phyloP scores from a whole-genome alignment of 2,329 filamentous ascomycete species.

The Sclerotinia sclerotiorum region DNA sequence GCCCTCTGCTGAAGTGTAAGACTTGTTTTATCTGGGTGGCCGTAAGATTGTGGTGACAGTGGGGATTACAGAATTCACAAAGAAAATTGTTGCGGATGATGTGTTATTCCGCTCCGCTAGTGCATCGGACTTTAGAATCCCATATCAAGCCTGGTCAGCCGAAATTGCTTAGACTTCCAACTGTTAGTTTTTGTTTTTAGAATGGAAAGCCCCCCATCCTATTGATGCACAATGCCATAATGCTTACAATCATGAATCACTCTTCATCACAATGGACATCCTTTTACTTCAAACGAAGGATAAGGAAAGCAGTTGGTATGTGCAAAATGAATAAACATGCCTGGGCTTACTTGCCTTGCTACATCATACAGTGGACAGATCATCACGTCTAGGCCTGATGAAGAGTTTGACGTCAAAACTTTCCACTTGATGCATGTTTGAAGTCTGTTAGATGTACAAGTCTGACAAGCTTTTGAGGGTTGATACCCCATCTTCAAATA shows the following conservation, averaged over 20 bases:
- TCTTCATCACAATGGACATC: neutral
- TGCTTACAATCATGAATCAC: neutral
- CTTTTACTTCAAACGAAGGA: too few species aligned
- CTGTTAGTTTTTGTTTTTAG: neutral
- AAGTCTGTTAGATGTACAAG: neutral
- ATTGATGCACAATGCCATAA: neutral
- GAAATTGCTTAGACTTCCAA: slow-evolving; percentile 1
- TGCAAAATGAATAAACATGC: neutral
- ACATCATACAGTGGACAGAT: neutral
- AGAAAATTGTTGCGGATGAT: slow-evolving; percentile 11
- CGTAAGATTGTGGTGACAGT: neutral
- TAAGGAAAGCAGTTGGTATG: too few species aligned
- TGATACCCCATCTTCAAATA: neutral
- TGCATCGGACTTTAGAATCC: neutral
- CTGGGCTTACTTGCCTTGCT: neutral
- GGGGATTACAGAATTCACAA: slow-evolving; percentile 5
- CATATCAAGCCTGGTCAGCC: neutral
- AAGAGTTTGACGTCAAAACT: neutral
- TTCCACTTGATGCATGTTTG: neutral
- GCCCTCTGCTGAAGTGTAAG: neutral
- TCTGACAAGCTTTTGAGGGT: neutral
- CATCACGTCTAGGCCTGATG: neutral
- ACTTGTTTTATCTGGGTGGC: neutral
- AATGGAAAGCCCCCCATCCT: neutral
- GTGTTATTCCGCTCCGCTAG: neutral